Evolutionary conservation across 306 rosid species (phyloP).

Genomic region (Canavalia ensiformis): DNA sequence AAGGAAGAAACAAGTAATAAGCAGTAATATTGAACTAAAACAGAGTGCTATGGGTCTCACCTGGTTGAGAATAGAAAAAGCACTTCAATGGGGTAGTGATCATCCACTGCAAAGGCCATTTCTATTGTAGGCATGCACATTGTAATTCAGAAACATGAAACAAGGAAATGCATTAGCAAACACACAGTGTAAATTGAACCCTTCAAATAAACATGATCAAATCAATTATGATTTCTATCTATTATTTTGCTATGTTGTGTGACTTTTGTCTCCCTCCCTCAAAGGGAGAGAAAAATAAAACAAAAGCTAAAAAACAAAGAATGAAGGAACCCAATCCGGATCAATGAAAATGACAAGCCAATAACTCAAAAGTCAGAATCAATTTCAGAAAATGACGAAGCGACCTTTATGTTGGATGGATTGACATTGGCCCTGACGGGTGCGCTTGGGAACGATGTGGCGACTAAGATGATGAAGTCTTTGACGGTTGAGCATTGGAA

Average conservation of each 20-base stretch:
- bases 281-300: not conserved
- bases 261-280: too few relatives aligned
- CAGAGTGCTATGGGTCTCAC: slow-evolving; percentile 54
- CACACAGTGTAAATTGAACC: not conserved
- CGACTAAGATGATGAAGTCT: slow-evolving; percentile 90
- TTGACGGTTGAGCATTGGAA: slow-evolving; percentile 92
- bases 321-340: slow-evolving; percentile 35
- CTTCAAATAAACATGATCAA: not conserved
- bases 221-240: not conserved
- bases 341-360: slow-evolving; percentile 1
- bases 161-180: slow-evolving; percentile 1
- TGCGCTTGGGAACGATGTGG: slow-evolving; percentile 95
- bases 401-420: slow-evolving; percentile 95
- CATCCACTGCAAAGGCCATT: slow-evolving; percentile 99
- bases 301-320: too few relatives aligned
- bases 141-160: slow-evolving; percentile 62
- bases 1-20: slow-evolving; percentile 8
- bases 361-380: slow-evolving; percentile 16
- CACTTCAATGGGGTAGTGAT: slow-evolving; percentile 94
- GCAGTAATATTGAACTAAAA: slow-evolving; percentile 16
- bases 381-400: not conserved
- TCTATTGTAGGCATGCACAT: slow-evolving; percentile 89
- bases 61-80: slow-evolving; percentile 93
- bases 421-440: slow-evolving; percentile 88
- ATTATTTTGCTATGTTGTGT: too few relatives aligned